phyloP scores from a whole-genome alignment of 1,284 basidiomycete species.

The Sporisorium graminicola region DNA sequence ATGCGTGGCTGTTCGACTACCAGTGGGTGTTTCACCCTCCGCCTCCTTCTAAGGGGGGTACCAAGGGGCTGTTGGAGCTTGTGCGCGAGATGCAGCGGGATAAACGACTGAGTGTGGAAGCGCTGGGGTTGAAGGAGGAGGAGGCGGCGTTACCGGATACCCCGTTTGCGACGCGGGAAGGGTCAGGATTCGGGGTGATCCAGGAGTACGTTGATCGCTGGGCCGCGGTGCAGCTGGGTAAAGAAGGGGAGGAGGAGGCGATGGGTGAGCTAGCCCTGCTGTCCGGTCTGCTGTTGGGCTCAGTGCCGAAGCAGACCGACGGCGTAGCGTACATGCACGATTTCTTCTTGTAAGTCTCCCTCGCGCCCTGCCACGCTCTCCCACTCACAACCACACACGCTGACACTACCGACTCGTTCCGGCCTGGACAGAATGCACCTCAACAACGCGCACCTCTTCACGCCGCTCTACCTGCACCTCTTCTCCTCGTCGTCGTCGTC shows the following conservation, averaged over 20 bases:
- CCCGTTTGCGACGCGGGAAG: slow-evolving; percentile 10
- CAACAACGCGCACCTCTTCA: slow-evolving; percentile 52
- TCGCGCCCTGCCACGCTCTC: neutral
- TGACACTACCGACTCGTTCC: neutral
- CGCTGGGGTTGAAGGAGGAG: slow-evolving; percentile 10
- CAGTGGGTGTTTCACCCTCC: slow-evolving; percentile 9
- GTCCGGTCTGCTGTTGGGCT: slow-evolving; percentile 28
- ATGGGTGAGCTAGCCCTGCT: slow-evolving; percentile 30
- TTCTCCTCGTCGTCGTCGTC: neutral
- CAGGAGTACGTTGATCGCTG: slow-evolving; percentile 35
- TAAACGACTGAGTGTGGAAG: slow-evolving; percentile 2
- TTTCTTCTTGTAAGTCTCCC: slow-evolving; percentile 42
- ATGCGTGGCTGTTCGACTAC: slow-evolving; percentile 17
- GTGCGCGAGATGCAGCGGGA: slow-evolving; percentile 25
- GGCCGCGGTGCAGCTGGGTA: neutral
- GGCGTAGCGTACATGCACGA: slow-evolving; percentile 29
- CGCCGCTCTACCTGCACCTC: slow-evolving; percentile 11
- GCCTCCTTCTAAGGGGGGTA: neutral
- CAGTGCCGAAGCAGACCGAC: slow-evolving; percentile 17
- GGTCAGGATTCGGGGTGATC: slow-evolving; percentile 11
- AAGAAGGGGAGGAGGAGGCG: slow-evolving; percentile 1
- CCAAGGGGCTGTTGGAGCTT: slow-evolving; percentile 16
- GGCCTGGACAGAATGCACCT: slow-evolving; percentile 30
- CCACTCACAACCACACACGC: neutral
- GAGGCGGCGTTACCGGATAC: slow-evolving; percentile 17